Base-by-base conservation (phyloP, 306 rosid genomes). In the Lithocarpus polystachyus region DNA sequence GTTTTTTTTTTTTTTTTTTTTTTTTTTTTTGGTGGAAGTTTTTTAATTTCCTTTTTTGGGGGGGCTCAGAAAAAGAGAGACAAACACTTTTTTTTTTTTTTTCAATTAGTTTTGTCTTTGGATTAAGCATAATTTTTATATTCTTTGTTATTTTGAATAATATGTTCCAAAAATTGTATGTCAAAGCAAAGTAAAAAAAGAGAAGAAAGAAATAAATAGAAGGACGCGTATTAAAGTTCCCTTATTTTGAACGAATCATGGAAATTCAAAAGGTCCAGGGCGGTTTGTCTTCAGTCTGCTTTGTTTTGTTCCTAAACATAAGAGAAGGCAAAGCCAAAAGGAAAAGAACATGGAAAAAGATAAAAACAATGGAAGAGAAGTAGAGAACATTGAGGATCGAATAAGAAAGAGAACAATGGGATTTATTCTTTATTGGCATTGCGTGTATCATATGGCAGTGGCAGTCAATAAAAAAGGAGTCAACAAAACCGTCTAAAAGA, bases 111-210 rank as follows among this genome's bases (percentile, higher is more conserved):
- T 51, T 55, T 40, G 40, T 56, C 53, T 72, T 43, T 69, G 60
- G 68, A 81, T 72, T 81, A 24, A 61, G 76, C 75, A 69, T 70
- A 80, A 83, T 76, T 61, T 62, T 84, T 24, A 74, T 75, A 80
- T 82, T 83, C 79, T 81, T 82, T 80, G 73, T 80, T 45, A 56
- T 73, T 75, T 75, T 40, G 57, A 29, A 75, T 68, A 79, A 78
- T 83, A 56, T 74, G 74, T 77, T 74, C 77, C 33, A 15, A 29
- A 56, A 79, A 64, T 64, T 84, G 71, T 73, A 56, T 48, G 72
- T 70, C 24, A 72, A 51, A 75, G 43, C 75, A n/a, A 72, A 45
- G 28, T 78, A n/a, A 40, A 20, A 1, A 48, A 6, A 19, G 29
- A 54, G 14, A 79, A 61, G 69, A 0, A 29, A 52, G 59, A 68